A percentile compares a stretch with the other conserved stretches of the same genome.
Evolutionary conservation across 495 filamentous ascomycete genomes (phyloP).

Genomic region (Aspergillus cristatus): DNA sequence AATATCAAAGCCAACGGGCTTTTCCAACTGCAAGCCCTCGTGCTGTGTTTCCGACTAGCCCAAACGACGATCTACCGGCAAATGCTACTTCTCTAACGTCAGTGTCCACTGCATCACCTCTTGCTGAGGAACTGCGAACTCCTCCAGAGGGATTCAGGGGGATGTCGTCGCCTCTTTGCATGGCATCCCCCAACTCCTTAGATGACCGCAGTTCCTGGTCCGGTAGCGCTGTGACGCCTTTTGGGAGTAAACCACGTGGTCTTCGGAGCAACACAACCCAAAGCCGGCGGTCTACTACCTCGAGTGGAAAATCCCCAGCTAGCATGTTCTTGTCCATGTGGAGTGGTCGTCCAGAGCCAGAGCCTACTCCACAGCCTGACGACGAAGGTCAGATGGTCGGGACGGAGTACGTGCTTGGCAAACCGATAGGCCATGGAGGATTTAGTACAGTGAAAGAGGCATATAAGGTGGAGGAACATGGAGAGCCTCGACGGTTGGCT

Average conservation of each 20-base stretch:
- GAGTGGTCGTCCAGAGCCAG: conserved; percentile 36
- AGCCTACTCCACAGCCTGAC: conserved; percentile 42
- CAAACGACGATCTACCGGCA: conserved; percentile 14
- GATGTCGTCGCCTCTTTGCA: conserved; percentile 44
- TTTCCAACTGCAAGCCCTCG: conserved; percentile 23
- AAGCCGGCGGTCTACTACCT: conserved; percentile 38
- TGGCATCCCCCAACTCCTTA: conserved; percentile 38
- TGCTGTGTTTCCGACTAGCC: conserved; percentile 10
- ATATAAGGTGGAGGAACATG: conserved; percentile 50
- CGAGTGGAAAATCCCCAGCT: conserved; percentile 44
- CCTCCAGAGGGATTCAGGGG: conserved; percentile 40
- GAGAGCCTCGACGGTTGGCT: conserved; percentile 44
- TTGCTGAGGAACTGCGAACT: conserved; percentile 42
- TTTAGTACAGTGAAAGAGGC: conserved; percentile 68
- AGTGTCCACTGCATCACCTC: conserved; percentile 45
- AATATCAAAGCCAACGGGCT: conserved; percentile 14
- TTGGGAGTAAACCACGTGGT: conserved; percentile 34
- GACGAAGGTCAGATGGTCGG: conserved; percentile 69
- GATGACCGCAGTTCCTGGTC: conserved; percentile 44
- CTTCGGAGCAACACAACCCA: conserved; percentile 29
- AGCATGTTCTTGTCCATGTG: conserved; percentile 54
- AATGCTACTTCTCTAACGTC: conserved; percentile 50
- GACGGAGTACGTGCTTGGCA: conserved; percentile 62
- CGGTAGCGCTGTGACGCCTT: conserved; percentile 28
- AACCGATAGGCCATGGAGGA: conserved; percentile 59